Evolutionary conservation across 2,329 filamentous ascomycete genomes (phyloP).

Genomic region (Fusarium verrucosum): DNA sequence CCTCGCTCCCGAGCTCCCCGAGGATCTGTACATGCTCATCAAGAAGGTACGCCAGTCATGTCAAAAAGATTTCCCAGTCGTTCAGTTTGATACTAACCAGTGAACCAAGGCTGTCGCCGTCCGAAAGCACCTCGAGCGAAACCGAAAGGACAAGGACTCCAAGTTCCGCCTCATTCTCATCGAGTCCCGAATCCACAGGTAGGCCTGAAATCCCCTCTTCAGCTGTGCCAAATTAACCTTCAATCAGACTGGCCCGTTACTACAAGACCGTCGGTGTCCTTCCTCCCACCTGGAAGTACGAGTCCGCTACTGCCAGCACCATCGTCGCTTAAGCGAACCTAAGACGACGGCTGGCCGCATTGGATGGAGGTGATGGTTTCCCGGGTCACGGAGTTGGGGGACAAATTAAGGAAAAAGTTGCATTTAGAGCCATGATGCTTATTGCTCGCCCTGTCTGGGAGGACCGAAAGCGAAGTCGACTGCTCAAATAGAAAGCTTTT

Average conservation of each 20-base stretch:
- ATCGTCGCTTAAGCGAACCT: constrained; percentile 78
- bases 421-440: constrained; percentile 58
- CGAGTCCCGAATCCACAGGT: constrained; percentile 97
- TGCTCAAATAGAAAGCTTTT: constrained; percentile 51
- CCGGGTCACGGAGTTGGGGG: constrained; percentile 57
- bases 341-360: constrained; percentile 31
- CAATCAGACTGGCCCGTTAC: constrained; percentile 85
- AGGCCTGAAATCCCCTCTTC: neutral
- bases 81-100: neutral
- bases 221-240: neutral
- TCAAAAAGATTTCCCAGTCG: neutral
- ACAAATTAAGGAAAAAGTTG: constrained; percentile 53
- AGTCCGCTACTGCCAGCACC: constrained; percentile 95
- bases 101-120: constrained; percentile 87
- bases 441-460: constrained; percentile 49
- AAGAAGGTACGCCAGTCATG: constrained; percentile 79
- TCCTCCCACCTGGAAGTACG: constrained; percentile 98
- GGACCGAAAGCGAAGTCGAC: constrained; percentile 46
- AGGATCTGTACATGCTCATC: constrained; percentile 99
- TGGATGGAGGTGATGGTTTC: constrained; percentile 49
- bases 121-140: constrained; percentile 99
- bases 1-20: constrained; percentile 97
- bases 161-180: constrained; percentile 99
- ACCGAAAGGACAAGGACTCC: constrained; percentile 99
- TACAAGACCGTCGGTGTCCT: constrained; percentile 94